Evolutionary conservation across 2,329 filamentous ascomycete species (phyloP), one percentile per base, ranked within the genome.

Genomic region (Paecilomyces formosus): DNA sequence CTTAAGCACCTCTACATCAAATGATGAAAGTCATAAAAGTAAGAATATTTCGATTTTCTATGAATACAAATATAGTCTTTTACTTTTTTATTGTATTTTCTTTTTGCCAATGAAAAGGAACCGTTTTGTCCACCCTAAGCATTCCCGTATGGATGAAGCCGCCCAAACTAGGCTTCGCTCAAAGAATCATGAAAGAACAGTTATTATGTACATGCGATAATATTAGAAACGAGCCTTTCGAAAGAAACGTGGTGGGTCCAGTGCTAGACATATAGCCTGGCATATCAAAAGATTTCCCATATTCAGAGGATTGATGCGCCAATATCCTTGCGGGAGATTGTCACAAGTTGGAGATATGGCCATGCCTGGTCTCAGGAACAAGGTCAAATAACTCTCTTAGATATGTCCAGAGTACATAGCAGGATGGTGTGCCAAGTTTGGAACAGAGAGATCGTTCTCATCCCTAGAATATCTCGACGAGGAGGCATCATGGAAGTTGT

Each of bases 341-440:
- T n/a, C 39, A 45, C 15, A 45, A 7, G n/a, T 7, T 18, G 39
- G n/a, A 21, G 39, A n/a, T 21, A 45, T 13, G 39, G n/a, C 39
- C n/a, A 45, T 6, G 18, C 39, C n/a, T 45, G 18, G 18, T 45
- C n/a, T 18, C 39, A 45, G n/a, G 39, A 18, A 18, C 2, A n/a
- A 45, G n/a, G 15, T 18, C 39, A 9, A 45, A 18, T 15, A 6
- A n/a, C 9, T 9, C 39, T 18, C 18, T 45, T 45, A 70, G 21
- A 66, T 57, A 54, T 67, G 66, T 2, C 58, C 64, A 22, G 69
- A 65, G 39, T 70, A 68, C 70, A 76, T 70, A 18, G 77, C 76
- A 6, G 84, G 76, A 66, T 86, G 84, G 65, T 85, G 77, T 2
- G 83, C 81, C 57, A 82, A 71, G 64, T 85, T 78, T 2, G 84